These are phyloP conservation scores for Colletotrichum orchidophilum DNA, from an alignment of 2,329 filamentous ascomycete genomes.

Conservation along the genomic window DNA sequence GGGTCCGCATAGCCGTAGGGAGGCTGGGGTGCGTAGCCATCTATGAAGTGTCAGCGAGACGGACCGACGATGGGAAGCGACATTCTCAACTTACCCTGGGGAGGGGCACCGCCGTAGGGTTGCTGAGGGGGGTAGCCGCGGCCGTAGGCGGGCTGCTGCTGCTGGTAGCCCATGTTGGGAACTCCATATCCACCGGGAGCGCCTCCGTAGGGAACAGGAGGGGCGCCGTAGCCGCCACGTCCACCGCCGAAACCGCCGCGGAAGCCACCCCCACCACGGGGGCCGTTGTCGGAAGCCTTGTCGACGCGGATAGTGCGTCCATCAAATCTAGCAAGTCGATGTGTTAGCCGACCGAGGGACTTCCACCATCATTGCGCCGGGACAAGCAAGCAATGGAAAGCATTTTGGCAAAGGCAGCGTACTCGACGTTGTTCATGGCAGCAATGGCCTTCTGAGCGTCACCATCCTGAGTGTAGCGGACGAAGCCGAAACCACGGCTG, in stretches of 20 bases:
- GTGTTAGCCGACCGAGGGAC: not conserved
- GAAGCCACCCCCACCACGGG: constrained; percentile 66
- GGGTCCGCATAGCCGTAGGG: constrained; percentile 59
- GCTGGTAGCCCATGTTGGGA: constrained; percentile 46
- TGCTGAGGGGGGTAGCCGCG: constrained; percentile 54
- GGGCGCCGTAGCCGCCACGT: constrained; percentile 45
- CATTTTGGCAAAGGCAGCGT: constrained; percentile 49
- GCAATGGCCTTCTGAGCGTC: constrained; percentile 82
- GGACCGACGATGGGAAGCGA: not conserved
- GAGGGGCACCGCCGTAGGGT: constrained; percentile 45
- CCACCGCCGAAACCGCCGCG: constrained; percentile 51
- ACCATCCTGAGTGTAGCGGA: constrained; percentile 81
- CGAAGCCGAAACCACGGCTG: constrained; percentile 97
- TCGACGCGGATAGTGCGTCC: constrained; percentile 95
- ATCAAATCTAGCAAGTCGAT: constrained; percentile 75
- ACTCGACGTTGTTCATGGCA: constrained; percentile 92
- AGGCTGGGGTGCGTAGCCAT: constrained; percentile 26
- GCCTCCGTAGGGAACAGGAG: constrained; percentile 44
- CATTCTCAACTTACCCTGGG: constrained; percentile 48
- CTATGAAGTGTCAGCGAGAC: constrained; percentile 1
- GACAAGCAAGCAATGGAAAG: constrained; percentile 35
- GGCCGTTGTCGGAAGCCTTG: constrained; percentile 86
- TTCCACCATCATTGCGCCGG: constrained; percentile 23
- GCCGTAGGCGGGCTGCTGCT: constrained; percentile 48
- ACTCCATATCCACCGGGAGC: constrained; percentile 44